These are phyloP conservation scores for Chaetothyriales sp. DNA, from an alignment of 2,329 filamentous ascomycete genomes.

Conservation along the genomic window DNA sequence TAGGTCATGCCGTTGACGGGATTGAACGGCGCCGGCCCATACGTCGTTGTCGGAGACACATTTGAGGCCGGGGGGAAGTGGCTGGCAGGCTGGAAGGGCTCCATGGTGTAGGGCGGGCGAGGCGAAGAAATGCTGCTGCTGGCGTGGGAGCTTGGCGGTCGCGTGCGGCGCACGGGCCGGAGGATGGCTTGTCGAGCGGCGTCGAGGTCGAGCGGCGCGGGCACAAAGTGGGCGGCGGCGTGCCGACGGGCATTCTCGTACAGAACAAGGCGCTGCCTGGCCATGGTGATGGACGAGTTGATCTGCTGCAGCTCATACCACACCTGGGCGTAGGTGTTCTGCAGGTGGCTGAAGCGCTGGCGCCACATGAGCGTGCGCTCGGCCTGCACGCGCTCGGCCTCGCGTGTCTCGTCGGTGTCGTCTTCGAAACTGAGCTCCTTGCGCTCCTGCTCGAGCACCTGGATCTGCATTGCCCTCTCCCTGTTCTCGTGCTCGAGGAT, in stretches of 20 bases:
- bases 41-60: conserved; percentile 38
- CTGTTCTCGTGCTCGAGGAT: conserved; percentile 48
- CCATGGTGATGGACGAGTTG: conserved; percentile 14
- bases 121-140: conserved; percentile 38
- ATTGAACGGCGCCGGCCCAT: conserved; percentile 45
- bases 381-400: conserved; percentile 37
- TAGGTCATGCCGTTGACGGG: conserved; percentile 50
- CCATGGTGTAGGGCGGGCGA: conserved; percentile 27
- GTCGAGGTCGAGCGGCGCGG: conserved; percentile 28
- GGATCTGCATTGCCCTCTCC: conserved; percentile 46
- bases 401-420: conserved; percentile 37
- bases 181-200: conserved; percentile 25
- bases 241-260: conserved; percentile 24
- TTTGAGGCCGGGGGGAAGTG: conserved; percentile 36
- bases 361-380: conserved; percentile 37
- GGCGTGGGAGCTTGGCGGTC: conserved; percentile 33
- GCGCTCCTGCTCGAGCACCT: conserved; percentile 46
- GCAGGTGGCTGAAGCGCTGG: conserved; percentile 28
- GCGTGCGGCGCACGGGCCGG: conserved; percentile 27
- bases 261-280: conserved; percentile 21
- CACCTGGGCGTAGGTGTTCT: conserved; percentile 29
- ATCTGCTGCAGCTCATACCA: conserved; percentile 14
- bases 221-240: conserved; percentile 27
- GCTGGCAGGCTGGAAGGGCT: conserved; percentile 26
- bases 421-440: conserved; percentile 35